phyloP scores from a whole-genome alignment of 768 basidiomycete species.

The Imleria badia region DNA sequence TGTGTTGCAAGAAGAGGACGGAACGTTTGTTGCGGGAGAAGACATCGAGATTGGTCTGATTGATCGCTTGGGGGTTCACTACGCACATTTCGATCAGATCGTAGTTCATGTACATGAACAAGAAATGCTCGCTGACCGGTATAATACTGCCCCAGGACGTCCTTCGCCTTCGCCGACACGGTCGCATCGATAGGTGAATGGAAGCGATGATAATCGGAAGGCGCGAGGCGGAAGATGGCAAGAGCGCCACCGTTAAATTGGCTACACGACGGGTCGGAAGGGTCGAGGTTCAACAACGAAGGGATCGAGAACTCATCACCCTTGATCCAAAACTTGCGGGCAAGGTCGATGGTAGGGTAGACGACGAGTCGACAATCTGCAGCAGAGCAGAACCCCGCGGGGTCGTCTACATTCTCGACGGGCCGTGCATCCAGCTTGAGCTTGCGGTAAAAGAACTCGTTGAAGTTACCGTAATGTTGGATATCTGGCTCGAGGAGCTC shows the following conservation, averaged over 20 bases:
- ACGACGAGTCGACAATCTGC: constrained; percentile 79
- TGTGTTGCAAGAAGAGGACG: constrained; percentile 51
- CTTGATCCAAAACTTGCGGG: constrained; percentile 76
- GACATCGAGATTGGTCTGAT: constrained; percentile 62
- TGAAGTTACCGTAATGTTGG: constrained; percentile 63
- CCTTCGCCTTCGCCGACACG: constrained; percentile 38
- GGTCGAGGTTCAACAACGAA: constrained; percentile 49
- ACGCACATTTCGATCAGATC: neutral
- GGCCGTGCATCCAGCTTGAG: constrained; percentile 61
- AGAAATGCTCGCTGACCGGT: constrained; percentile 41
- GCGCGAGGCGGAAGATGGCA: constrained; percentile 75
- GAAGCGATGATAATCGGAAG: constrained; percentile 81
- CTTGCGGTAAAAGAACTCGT: constrained; percentile 71
- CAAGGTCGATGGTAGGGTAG: constrained; percentile 54
- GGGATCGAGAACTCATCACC: constrained; percentile 70
- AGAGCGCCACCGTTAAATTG: constrained; percentile 48
- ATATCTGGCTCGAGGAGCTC: constrained; percentile 69
- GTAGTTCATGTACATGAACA: neutral
- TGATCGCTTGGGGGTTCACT: constrained; percentile 81
- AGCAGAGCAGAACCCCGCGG: constrained; percentile 54
- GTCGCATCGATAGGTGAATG: constrained; percentile 66
- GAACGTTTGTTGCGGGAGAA: constrained; percentile 65
- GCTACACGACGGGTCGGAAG: constrained; percentile 40
- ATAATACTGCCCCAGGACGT: constrained; percentile 59
- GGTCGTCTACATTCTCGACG: constrained; percentile 53